These are phyloP conservation scores for Alternaria infectoria DNA, from an alignment of 2,329 filamentous ascomycete genomes.

Conservation along the genomic window DNA sequence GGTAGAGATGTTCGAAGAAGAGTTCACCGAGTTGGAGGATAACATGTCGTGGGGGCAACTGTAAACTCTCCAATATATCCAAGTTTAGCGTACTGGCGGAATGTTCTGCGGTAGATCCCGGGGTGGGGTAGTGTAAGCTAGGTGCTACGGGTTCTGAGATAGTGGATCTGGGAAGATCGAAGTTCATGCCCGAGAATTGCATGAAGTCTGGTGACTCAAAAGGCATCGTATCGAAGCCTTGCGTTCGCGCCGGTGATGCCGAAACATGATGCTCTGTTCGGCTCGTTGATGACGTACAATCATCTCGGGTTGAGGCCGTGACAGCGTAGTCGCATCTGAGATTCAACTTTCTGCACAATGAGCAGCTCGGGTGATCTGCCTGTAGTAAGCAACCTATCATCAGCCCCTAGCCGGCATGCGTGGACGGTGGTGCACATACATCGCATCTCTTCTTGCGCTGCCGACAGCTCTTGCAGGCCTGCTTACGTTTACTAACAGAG, in stretches of 20 bases:
- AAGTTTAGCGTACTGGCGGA: not conserved
- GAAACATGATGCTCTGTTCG: not conserved
- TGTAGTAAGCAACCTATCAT: constrained; percentile 11
- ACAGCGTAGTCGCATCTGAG: constrained; percentile 30
- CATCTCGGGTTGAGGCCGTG: not conserved
- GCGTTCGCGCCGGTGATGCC: not conserved
- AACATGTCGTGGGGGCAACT: constrained; percentile 22
- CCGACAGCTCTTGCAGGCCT: constrained; percentile 41
- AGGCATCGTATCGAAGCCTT: not conserved
- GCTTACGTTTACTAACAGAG: constrained; percentile 41
- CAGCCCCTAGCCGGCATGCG: constrained; percentile 7
- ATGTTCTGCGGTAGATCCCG: not conserved
- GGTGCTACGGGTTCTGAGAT: not conserved
- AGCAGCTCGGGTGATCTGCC: constrained; percentile 33
- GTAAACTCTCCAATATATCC: constrained; percentile 7
- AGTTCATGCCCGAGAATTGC: constrained; percentile 13
- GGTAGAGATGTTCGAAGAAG: constrained; percentile 35
- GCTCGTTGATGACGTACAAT: not conserved
- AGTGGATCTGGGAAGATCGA: constrained; percentile 8
- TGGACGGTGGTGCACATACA: constrained; percentile 19
- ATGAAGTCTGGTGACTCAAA: constrained; percentile 4
- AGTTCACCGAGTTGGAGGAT: constrained; percentile 29
- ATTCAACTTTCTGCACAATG: constrained; percentile 32
- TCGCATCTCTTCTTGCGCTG: constrained; percentile 44
- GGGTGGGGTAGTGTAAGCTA: not conserved